A percentile compares a stretch with the other conserved stretches of the same genome.
phyloP scores from a whole-genome alignment of 1,284 basidiomycete genomes.

The Trichosporon coremiiforme region DNA sequence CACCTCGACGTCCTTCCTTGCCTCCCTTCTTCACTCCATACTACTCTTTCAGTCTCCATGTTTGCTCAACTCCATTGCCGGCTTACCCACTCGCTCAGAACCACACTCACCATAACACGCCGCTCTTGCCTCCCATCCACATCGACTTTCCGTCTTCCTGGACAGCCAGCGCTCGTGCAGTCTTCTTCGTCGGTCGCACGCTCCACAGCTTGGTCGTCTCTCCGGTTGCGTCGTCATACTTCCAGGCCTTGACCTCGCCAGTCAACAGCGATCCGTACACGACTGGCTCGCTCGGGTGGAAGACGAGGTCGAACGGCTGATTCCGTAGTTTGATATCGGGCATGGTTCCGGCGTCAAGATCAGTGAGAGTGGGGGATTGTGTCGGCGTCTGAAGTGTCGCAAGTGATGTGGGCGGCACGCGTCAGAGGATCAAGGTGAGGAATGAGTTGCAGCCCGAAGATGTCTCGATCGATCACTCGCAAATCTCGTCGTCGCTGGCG shows the following conservation, averaged over 20 bases:
- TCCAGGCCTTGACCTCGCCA: slow-evolving; percentile 77
- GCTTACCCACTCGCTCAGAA: neutral
- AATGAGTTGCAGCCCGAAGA: neutral
- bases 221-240: slow-evolving; percentile 65
- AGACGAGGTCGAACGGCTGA: slow-evolving; percentile 83
- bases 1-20: neutral
- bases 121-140: slow-evolving; percentile 82
- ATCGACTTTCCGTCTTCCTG: slow-evolving; percentile 67
- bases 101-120: slow-evolving; percentile 70
- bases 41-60: neutral
- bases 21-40: neutral
- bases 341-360: slow-evolving; percentile 36
- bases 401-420: neutral
- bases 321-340: slow-evolving; percentile 55
- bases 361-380: neutral
- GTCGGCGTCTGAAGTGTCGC: neutral
- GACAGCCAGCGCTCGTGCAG: slow-evolving; percentile 71
- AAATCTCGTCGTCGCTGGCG: slow-evolving; percentile 14
- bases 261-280: slow-evolving; percentile 79
- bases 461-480: neutral
- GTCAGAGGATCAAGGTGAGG: neutral
- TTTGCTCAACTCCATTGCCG: too few species aligned
- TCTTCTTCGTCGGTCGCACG: slow-evolving; percentile 60
- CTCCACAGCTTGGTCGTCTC: slow-evolving; percentile 48
- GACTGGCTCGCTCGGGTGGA: slow-evolving; percentile 71